Conservation (phyloP, 805 yeast genomes). For the Saturnispora saitoi region DNA sequence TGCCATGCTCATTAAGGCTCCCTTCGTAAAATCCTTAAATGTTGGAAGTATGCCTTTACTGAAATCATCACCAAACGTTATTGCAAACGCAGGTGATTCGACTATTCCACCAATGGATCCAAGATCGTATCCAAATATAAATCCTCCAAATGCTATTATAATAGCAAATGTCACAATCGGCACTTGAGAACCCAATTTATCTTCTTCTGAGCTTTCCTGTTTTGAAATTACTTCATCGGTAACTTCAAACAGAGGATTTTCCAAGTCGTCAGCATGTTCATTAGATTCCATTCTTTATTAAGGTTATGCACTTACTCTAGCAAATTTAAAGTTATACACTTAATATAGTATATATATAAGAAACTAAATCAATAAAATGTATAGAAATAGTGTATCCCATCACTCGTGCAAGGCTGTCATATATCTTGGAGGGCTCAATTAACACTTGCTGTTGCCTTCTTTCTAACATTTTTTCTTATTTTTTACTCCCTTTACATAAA, state of each 20-base stretch:
- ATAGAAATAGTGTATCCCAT: no score
- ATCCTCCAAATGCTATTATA: conserved; percentile 26
- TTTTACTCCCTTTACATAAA: background rate
- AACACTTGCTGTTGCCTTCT: background rate
- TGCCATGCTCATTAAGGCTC: conserved; percentile 25
- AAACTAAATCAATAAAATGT: no score
- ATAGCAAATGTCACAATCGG: conserved; percentile 21
- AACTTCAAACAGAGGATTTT: background rate
- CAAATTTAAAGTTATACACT: no score
- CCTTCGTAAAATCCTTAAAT: conserved; percentile 22
- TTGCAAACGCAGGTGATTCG: conserved; percentile 23
- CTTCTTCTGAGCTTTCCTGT: background rate
- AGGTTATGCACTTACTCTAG: no score
- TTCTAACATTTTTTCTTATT: background rate
- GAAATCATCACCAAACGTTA: conserved; percentile 20
- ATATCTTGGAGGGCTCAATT: background rate
- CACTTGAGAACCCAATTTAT: conserved; percentile 14
- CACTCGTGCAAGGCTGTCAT: no score
- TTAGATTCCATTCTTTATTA: no score
- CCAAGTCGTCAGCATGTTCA: background rate
- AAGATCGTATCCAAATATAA: conserved; percentile 31
- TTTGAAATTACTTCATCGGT: background rate
- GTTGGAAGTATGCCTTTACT: background rate
- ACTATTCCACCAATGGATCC: conserved; percentile 31
- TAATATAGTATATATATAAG: no score